Base-by-base conservation (phyloP, 305 asterid genomes). In the Salvia sclarea region DNA sequence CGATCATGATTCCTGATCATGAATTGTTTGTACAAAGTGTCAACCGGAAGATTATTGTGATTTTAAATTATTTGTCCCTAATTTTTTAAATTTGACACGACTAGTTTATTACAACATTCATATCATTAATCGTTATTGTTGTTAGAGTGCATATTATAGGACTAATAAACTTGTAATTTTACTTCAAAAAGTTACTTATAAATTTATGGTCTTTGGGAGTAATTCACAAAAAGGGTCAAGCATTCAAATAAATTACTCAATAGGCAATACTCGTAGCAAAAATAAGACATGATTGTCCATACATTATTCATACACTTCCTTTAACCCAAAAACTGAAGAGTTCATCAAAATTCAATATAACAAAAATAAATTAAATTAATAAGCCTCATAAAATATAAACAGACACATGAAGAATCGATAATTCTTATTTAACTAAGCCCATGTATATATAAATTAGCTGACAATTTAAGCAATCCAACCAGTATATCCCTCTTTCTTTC, bases 381-480 rank as follows among this genome's bases (percentile, higher is more conserved):
- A 21, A 5, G 54, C 75, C 62, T 48, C n/a, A 33, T 43, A 44
- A 49, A 24, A 52, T 37, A 68, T 35, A 61, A 68, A 70, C 58
- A 69, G 40, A 70, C 44, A 57, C 17, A 64, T 48, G 6, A 56
- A 57, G 47, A 64, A 57, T 69, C 20, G 6, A 64, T 35, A 16
- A 53, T 44, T 22, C 55, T 69, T 25, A 37, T 43, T 57, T 33
- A 31, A 52, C 44, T 33, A 12, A 37, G 21, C 56, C 75, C 63
- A 47, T 38, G n/a, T 47, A 22, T 52, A 21, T 9, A 22, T 10
- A 21, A 62, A 66, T 50, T 17, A 30, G 38, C 44, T 28, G 25
- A 47, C 16, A 53, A 56, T 45, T 56, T 64, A 62, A 16, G 8
- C 22, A 31, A 37, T 62, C 63, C 79, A 49, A 61, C 61, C 61